Percentiles rank a stretch among this genome's conserved stretches.
These are phyloP conservation scores for Cyphellophora attinorum DNA, from an alignment of 2,329 filamentous ascomycete species.

Conservation along the genomic window DNA sequence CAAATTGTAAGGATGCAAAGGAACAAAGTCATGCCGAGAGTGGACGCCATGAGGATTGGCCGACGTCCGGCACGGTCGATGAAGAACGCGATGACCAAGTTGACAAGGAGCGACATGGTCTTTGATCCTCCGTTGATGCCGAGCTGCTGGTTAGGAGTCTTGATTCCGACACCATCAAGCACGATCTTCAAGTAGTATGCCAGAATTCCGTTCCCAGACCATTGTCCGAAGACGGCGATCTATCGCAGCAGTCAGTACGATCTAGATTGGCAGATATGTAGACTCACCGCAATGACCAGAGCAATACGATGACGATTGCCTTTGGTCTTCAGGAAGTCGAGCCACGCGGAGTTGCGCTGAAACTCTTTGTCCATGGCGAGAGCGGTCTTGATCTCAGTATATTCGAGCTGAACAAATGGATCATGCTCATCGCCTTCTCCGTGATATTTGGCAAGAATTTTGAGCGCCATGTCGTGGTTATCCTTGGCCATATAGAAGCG, in stretches of 20 bases:
- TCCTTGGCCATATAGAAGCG: conserved; percentile 53
- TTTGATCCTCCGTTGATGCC: conserved; percentile 31
- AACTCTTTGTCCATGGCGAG: conserved; percentile 4
- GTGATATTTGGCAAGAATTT: conserved; percentile 49
- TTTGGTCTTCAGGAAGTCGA: conserved; percentile 51
- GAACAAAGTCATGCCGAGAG: conserved; percentile 2
- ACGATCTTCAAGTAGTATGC: conserved; percentile 28
- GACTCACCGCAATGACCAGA: conserved; percentile 41
- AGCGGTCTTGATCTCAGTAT: conserved; percentile 20
- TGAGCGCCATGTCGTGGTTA: conserved; percentile 45
- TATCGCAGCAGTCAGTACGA: too few species aligned
- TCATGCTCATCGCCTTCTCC: conserved; percentile 34
- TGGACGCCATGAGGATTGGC: conserved; percentile 29
- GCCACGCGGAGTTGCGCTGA: conserved; percentile 27
- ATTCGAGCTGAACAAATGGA: conserved; percentile 21
- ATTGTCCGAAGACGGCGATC: conserved; percentile 42
- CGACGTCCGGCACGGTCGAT: conserved; percentile 31
- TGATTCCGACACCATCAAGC: conserved; percentile 26
- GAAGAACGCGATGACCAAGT: conserved; percentile 26
- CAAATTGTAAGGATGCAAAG: conserved; percentile 12
- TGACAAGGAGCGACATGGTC: conserved; percentile 26
- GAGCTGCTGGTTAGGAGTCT: conserved; percentile 24
- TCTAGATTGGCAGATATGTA: too few species aligned
- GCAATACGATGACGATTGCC: conserved; percentile 46
- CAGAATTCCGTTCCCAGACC: conserved; percentile 41